Evolutionary conservation across 2,329 filamentous ascomycete species (phyloP).

Genomic region (Trichoderma cornu-damae): DNA sequence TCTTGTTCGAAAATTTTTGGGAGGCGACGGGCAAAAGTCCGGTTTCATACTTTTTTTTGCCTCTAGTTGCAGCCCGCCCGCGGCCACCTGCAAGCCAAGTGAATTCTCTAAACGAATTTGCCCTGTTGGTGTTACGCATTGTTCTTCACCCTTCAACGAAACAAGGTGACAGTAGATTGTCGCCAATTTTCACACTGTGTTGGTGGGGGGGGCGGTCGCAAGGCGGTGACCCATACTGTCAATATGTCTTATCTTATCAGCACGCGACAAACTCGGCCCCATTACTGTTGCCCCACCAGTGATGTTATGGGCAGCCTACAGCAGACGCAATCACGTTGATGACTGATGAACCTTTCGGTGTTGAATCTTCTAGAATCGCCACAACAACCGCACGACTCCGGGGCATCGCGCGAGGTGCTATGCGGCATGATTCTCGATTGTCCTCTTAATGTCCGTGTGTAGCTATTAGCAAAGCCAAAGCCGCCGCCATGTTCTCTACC

Average conservation of each 20-base stretch:
- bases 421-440: background rate
- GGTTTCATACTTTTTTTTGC: slow-evolving; percentile 4
- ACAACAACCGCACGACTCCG: background rate
- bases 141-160: background rate
- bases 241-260: slow-evolving; percentile 20
- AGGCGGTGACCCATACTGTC: slow-evolving; percentile 14
- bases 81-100: background rate
- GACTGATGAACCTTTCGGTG: slow-evolving; percentile 15
- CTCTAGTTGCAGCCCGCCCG: background rate
- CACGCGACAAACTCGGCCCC: slow-evolving; percentile 16
- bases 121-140: background rate
- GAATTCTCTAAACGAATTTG: background rate
- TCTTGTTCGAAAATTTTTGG: background rate
- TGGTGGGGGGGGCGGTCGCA: slow-evolving; percentile 16
- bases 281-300: slow-evolving; percentile 13
- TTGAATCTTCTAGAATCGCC: slow-evolving; percentile 21
- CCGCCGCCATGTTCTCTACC: slow-evolving; percentile 70
- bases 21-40: background rate
- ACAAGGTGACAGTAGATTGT: slow-evolving; percentile 3
- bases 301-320: slow-evolving; percentile 16
- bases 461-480: slow-evolving; percentile 1
- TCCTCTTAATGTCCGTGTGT: slow-evolving; percentile 9
- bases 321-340: slow-evolving; percentile 4
- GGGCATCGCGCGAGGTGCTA: background rate
- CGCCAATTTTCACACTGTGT: background rate